Evolutionary conservation across 345 rosid species (phyloP).

Genomic region (Eucalyptus cloeziana): DNA sequence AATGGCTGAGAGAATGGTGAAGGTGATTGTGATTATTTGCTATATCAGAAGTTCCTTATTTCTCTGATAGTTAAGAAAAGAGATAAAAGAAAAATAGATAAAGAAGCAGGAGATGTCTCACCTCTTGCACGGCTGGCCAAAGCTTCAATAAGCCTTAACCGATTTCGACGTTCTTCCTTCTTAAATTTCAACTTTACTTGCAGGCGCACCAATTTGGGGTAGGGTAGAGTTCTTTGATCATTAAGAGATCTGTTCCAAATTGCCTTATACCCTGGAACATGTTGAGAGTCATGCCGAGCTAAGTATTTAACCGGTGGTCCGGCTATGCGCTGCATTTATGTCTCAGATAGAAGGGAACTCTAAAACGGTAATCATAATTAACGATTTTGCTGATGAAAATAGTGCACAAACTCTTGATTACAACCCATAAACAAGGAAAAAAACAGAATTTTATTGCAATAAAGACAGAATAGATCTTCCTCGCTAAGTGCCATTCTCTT

Average conservation of each 20-base stretch:
- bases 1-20: not conserved
- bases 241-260: conserved; percentile 64
- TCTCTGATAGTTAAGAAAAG: not conserved
- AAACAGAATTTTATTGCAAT: not conserved
- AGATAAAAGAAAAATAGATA: not conserved
- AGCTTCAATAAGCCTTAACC: conserved; percentile 47
- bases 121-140: conserved; percentile 41
- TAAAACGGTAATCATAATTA: not conserved
- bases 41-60: not conserved
- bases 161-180: conserved; percentile 60
- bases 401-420: not conserved
- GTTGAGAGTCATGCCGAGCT: not conserved
- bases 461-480: not conserved
- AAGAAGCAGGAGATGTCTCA: not conserved
- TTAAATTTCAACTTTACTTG: conserved; percentile 65
- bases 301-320: not conserved
- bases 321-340: not conserved
- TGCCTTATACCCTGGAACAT: conserved; percentile 42
- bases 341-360: not conserved
- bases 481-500: not conserved
- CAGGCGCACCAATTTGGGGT: conserved; percentile 48
- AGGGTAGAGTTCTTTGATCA: conserved; percentile 63
- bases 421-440: not conserved
- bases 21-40: not conserved
- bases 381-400: not conserved